Conservation (phyloP, 179 eudicot species). For the Vitellaria paradoxa region DNA sequence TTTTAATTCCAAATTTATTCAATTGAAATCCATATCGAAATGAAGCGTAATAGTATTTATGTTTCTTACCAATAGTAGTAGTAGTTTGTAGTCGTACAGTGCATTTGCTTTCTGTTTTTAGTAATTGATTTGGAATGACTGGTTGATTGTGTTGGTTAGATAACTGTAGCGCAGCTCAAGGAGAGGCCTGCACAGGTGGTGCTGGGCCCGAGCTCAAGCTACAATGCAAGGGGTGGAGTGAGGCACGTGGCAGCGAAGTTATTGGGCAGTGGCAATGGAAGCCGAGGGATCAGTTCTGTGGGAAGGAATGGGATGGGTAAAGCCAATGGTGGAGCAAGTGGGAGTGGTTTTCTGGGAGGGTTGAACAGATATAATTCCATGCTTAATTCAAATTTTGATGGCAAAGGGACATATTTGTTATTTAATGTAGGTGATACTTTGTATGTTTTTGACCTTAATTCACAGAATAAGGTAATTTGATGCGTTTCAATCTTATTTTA, state of each 20-base stretch:
- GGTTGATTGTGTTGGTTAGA: slow-evolving; percentile 27
- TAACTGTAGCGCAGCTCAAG: slow-evolving; percentile 69
- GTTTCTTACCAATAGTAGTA: too few species aligned
- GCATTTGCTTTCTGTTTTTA: background rate
- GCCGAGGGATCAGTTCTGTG: slow-evolving; percentile 59
- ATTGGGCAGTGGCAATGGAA: slow-evolving; percentile 59
- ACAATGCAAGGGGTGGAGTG: slow-evolving; percentile 69
- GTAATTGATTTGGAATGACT: too few species aligned
- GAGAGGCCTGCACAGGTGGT: slow-evolving; percentile 50
- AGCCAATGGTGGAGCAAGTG: slow-evolving; percentile 66
- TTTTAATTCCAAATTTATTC: too few species aligned
- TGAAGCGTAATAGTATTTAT: too few species aligned
- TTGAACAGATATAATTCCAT: slow-evolving; percentile 41
- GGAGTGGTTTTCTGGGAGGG: slow-evolving; percentile 38
- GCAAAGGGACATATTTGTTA: slow-evolving; percentile 77
- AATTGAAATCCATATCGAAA: too few species aligned
- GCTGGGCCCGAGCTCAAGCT: slow-evolving; percentile 45
- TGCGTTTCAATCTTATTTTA: slow-evolving; percentile 13
- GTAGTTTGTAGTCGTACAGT: too few species aligned
- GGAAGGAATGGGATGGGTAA: slow-evolving; percentile 37
- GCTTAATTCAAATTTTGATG: slow-evolving; percentile 59
- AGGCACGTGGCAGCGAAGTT: slow-evolving; percentile 79
- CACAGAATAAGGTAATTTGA: slow-evolving; percentile 76
- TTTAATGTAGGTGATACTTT: slow-evolving; percentile 84
- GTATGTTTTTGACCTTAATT: slow-evolving; percentile 70